Conservation (phyloP, 768 basidiomycete genomes). For the Pulveroboletus ravenelii region DNA sequence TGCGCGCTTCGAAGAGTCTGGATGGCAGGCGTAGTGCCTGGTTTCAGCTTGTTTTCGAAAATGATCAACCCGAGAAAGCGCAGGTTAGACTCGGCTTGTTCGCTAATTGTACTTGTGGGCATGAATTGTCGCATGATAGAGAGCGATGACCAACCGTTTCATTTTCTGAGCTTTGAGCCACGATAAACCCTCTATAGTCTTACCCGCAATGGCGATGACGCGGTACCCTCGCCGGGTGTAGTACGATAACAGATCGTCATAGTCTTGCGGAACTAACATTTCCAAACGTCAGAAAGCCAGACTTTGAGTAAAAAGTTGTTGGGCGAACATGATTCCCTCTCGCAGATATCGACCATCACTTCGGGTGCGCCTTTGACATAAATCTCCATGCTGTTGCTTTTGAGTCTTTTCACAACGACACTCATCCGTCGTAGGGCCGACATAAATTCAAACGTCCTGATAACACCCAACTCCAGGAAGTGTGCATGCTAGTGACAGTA, state of each 20-base stretch:
- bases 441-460: conserved; percentile 94
- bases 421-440: conserved; percentile 94
- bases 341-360: conserved; percentile 95
- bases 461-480: conserved; percentile 95
- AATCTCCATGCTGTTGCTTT: conserved; percentile 92
- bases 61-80: conserved; percentile 93
- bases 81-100: conserved; percentile 88
- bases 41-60: conserved; percentile 97
- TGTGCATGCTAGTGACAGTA: conserved; percentile 70
- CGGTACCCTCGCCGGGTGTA: conserved; percentile 96
- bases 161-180: conserved; percentile 98
- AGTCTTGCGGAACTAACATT: conserved; percentile 83
- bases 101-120: conserved; percentile 42
- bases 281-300: conserved; percentile 11
- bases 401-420: conserved; percentile 93
- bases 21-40: conserved; percentile 86
- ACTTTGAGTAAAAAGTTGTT: not conserved
- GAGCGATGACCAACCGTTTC: conserved; percentile 61
- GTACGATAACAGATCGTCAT: conserved; percentile 92
- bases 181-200: conserved; percentile 86
- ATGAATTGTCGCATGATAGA: not conserved
- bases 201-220: conserved; percentile 97
- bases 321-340: conserved; percentile 81
- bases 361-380: conserved; percentile 99
- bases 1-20: conserved; percentile 85